Conservation (phyloP, 2,329 filamentous ascomycete species). For the Colletotrichum musicola region DNA sequence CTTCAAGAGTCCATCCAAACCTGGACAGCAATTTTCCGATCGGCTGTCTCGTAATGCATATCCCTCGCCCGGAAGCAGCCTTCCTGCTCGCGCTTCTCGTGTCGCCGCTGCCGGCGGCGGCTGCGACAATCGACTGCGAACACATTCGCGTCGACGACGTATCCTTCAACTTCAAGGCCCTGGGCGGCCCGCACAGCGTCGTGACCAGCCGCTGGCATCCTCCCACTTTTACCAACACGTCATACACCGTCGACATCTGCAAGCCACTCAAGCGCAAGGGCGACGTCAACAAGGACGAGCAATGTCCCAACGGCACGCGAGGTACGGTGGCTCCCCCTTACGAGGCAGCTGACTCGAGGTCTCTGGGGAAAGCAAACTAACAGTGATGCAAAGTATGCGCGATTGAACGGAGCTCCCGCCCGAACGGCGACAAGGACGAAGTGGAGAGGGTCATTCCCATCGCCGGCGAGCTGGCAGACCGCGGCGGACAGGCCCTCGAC, state of each 20-base stretch:
- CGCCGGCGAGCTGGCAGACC: conserved; percentile 75
- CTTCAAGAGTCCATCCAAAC: conserved; percentile 19
- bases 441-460: conserved; percentile 76
- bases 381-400: conserved; percentile 74
- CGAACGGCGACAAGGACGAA: conserved; percentile 59
- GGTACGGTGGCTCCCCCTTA: conserved; percentile 58
- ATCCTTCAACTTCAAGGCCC: conserved; percentile 72
- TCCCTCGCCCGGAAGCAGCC: conserved; percentile 48
- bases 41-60: conserved; percentile 32
- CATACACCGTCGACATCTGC: conserved; percentile 86
- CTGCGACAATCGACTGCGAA: conserved; percentile 71
- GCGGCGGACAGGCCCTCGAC: conserved; percentile 72
- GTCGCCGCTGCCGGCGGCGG: conserved; percentile 49
- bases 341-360: neutral
- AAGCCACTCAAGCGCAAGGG: conserved; percentile 72
- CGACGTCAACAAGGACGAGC: conserved; percentile 64
- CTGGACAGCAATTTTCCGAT: conserved; percentile 40
- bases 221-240: conserved; percentile 75
- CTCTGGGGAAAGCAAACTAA: conserved; percentile 11
- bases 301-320: conserved; percentile 78
- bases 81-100: conserved; percentile 53
- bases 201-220: conserved; percentile 68
- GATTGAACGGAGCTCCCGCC: conserved; percentile 70
- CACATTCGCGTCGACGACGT: conserved; percentile 70
- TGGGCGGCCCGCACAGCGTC: conserved; percentile 77